Conservation (phyloP, 345 rosid genomes). For the Lumnitzera littorea region DNA sequence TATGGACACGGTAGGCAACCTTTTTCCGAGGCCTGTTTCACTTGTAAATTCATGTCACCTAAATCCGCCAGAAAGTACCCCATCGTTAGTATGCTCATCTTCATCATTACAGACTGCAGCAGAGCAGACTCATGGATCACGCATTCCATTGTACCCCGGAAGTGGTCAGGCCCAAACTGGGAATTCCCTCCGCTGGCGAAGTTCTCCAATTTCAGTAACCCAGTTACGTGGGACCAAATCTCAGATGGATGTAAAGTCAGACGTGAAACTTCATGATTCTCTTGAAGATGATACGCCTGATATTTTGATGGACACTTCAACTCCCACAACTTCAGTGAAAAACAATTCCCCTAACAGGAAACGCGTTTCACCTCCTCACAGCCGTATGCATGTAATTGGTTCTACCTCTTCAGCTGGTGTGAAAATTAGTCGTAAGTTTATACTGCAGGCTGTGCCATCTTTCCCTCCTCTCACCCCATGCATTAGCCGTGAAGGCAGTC, state of each 20-base stretch:
- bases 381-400: slow-evolving; percentile 12
- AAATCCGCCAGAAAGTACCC: slow-evolving; percentile 20
- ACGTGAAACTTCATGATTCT: slow-evolving; percentile 13
- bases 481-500: slow-evolving; percentile 17
- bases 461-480: slow-evolving; percentile 54
- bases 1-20: slow-evolving; percentile 15
- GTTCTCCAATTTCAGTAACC: slow-evolving; percentile 33
- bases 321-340: slow-evolving; percentile 29
- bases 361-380: slow-evolving; percentile 48
- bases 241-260: slow-evolving; percentile 19
- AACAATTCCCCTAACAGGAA: slow-evolving; percentile 44
- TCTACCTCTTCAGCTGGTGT: slow-evolving; percentile 30
- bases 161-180: slow-evolving; percentile 17
- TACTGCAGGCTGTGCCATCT: slow-evolving; percentile 44
- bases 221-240: slow-evolving; percentile 20
- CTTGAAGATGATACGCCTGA: slow-evolving; percentile 46
- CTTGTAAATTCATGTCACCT: slow-evolving; percentile 26
- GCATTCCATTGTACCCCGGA: slow-evolving; percentile 19
- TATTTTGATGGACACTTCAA: slow-evolving; percentile 32
- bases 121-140: slow-evolving; percentile 18
- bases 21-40: slow-evolving; percentile 19
- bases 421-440: slow-evolving; percentile 52
- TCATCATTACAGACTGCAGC: slow-evolving; percentile 28
- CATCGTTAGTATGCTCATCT: slow-evolving; percentile 10
- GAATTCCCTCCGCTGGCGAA: slow-evolving; percentile 24